A percentile compares a stretch with the other conserved stretches of the same genome.
Evolutionary conservation across 371 early-diverging fungal genomes (phyloP).

Genomic region (Mucor saturninus): DNA sequence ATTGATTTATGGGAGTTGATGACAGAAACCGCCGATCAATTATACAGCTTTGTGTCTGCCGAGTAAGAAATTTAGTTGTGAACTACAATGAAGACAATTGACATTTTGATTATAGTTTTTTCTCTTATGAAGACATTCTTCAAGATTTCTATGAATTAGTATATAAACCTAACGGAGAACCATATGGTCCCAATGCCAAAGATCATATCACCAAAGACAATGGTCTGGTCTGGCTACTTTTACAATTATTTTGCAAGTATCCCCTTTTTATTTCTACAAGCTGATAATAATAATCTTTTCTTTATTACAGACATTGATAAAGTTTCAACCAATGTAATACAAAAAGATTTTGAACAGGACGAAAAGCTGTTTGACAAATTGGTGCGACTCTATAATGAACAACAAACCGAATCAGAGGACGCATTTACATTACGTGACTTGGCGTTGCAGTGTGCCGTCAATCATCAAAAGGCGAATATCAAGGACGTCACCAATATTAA

Average conservation of each 20-base stretch:
- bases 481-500: conserved; percentile 74
- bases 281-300: background rate
- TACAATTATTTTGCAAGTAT: conserved; percentile 71
- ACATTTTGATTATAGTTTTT: conserved; percentile 36
- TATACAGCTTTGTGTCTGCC: conserved; percentile 76
- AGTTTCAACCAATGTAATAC: conserved; percentile 57
- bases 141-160: conserved; percentile 68
- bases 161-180: conserved; percentile 56
- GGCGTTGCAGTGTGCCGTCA: conserved; percentile 75
- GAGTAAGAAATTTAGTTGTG: conserved; percentile 38
- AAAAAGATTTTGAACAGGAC: conserved; percentile 72
- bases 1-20: conserved; percentile 76
- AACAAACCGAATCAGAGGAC: conserved; percentile 74
- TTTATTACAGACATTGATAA: conserved; percentile 58
- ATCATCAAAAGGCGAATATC: conserved; percentile 67
- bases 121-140: conserved; percentile 71
- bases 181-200: conserved; percentile 42
- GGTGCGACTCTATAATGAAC: conserved; percentile 74
- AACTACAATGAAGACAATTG: too few species aligned
- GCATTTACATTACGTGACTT: conserved; percentile 80
- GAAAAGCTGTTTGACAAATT: conserved; percentile 76
- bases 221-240: conserved; percentile 72
- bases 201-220: conserved; percentile 70
- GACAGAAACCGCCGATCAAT: conserved; percentile 79
- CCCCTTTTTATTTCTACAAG: background rate